Evolutionary conservation across 139 green algal genomes (phyloP), one percentile per base, ranked within the genome.

Genomic region (Tetratostichococcus sp.): DNA sequence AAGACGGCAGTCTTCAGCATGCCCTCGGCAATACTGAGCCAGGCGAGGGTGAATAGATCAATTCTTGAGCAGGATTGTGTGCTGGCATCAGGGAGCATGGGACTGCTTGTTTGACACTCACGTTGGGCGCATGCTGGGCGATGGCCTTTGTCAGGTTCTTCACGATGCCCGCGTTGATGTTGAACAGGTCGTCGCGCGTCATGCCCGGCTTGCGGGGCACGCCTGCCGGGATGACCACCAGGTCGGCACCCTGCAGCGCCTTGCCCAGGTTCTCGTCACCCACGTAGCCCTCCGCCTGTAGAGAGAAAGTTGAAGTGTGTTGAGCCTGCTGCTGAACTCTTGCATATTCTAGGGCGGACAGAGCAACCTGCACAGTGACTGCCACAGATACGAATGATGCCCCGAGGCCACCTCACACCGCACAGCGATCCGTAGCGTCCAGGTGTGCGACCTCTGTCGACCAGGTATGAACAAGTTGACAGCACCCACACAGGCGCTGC

Each of bases 81-180:
- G 39, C 39, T 22, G 39, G n/a, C n/a, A n/a, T n/a, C n/a, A n/a
- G n/a, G n/a, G n/a, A n/a, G n/a, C n/a, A n/a, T n/a, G 8, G 39
- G 39, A 50, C 11, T 50, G 8, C 6, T 6, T 50, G 8, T 6
- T 11, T 50, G 11, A 50, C 8, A 50, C 50, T 8, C 50, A 92
- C 92, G 16, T 84, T 73, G 43, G 92, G 95, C 77, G 88, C 95
- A 74, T 92, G 66, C 72, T 86, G 79, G 31, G 94, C 91, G 21
- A 93, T 73, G 6, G 71, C 93, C 82, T 96, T 88, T 28, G 83
- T 82, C 34, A 99, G 89, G n/a, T 62, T 82, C 73, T 89, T 88
- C 4, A 99, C 96, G 70, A 99, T 99, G 72, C 92, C 88, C 1
- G 95, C 95, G 78, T 99, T 99, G 86, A 98, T 98, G 82, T 97